These are phyloP conservation scores for Aegilops sharonensis DNA, from an alignment of 176 grass and related monocot species.

Conservation along the genomic window DNA sequence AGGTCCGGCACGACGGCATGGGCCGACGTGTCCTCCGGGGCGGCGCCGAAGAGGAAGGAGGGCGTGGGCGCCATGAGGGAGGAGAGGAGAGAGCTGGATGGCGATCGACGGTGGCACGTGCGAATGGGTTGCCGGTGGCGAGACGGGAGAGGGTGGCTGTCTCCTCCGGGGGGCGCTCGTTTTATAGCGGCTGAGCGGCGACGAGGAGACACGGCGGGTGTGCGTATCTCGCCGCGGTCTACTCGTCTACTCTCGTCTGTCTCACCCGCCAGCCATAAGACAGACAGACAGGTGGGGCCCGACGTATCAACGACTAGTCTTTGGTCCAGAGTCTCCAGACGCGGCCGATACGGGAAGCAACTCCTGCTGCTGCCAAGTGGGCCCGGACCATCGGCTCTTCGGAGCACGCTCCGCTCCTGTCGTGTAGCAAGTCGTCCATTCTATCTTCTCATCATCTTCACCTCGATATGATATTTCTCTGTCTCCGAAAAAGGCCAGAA, in stretches of 20 bases:
- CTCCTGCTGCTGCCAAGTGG: not conserved
- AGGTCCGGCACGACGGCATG: not conserved
- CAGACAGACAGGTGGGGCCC: not conserved
- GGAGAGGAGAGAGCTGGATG: not conserved
- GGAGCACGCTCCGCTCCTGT: not conserved
- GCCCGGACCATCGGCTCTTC: not conserved
- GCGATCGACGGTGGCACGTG: not conserved
- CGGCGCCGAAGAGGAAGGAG: not conserved
- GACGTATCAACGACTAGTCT: not conserved
- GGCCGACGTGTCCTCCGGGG: not conserved
- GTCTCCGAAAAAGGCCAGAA: too few species aligned
- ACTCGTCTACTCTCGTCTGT: not conserved
- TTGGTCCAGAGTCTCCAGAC: not conserved
- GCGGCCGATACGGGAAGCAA: not conserved
- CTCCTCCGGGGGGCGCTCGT: not conserved
- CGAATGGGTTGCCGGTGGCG: not conserved
- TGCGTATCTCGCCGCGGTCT: too few species aligned
- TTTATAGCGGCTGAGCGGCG: conserved; percentile 28
- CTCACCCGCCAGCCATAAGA: not conserved
- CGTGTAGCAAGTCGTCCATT: not conserved
- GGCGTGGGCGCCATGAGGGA: conserved; percentile 34
- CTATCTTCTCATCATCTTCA: too few species aligned
- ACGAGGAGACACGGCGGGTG: not conserved
- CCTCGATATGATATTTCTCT: too few species aligned
- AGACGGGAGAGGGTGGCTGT: not conserved